Base-by-base conservation (phyloP, 2,329 filamentous ascomycete species). In the Colletotrichum phormii region DNA sequence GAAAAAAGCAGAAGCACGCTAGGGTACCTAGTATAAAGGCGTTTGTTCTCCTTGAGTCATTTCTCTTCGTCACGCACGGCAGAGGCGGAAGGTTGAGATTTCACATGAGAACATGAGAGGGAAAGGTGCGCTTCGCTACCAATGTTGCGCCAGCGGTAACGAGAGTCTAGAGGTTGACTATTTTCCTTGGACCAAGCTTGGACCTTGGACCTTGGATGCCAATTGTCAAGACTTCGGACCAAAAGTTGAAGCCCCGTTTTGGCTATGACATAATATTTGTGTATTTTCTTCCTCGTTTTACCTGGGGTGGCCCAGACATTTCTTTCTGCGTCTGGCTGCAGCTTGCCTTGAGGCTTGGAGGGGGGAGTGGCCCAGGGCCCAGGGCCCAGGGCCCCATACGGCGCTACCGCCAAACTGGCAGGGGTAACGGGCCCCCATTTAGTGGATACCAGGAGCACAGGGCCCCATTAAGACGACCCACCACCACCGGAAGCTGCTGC, bases 251-350 rank as follows among this genome's bases (percentile, higher is more conserved):
- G 29, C 24, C 59, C 26, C 37, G 51, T 37, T 62, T 26, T 26
- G 59, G 46, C 66, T 73, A 73, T 73, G 71, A 73, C 71, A 73
- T 73, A 73, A 70, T 72, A 57, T 61, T 61, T 70, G 60, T 49
- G 61, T 53, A 55, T 7, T 15, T 42, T 26, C 42, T 61, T 51
- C 15, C 31, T 35, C 4, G 46, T 1, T 35, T 64, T 37, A 31
- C 22, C 51, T n/a, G 31, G 51, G 62, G 49, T 55, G 33, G 51
- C 62, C 46, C 22, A 42, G 62, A 55, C 49, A 31, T 26, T 53
- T 5, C 5, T 59, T 60, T 35, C 26, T 61, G 18, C 42, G 15
- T 18, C 42, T 26, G 26, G 26, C 13, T 37, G 37, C 37, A 15
- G 37, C 37, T 15, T 15, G 37, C 37, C 37, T 42, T 42, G 37